phyloP scores from a whole-genome alignment of 2,329 filamentous ascomycete genomes.

The Sporothrix humicola region DNA sequence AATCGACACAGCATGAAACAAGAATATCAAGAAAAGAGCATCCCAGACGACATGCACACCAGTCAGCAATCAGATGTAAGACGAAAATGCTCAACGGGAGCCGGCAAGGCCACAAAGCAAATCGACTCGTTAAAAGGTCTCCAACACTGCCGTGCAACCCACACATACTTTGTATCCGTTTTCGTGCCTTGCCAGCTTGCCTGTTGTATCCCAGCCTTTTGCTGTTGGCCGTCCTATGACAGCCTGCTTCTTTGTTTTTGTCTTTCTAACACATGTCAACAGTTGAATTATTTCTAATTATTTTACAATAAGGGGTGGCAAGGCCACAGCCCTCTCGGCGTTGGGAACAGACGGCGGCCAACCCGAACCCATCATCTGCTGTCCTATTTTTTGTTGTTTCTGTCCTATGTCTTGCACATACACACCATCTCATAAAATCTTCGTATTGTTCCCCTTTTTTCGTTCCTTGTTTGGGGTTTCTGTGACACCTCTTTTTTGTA shows the following conservation, averaged over 20 bases:
- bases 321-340: constrained; percentile 6
- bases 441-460: neutral
- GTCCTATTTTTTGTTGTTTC: neutral
- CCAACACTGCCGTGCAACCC: constrained; percentile 12
- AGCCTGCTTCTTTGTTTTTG: neutral
- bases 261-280: neutral
- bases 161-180: neutral
- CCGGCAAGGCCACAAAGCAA: constrained; percentile 5
- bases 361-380: constrained; percentile 22
- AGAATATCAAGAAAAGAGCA: neutral
- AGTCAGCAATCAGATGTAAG: neutral
- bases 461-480: neutral
- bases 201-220: constrained; percentile 21
- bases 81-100: neutral
- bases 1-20: neutral
- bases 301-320: neutral
- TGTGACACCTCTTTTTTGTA: constrained; percentile 8
- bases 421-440: neutral
- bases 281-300: too few species aligned
- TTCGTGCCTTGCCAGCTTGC: neutral
- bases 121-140: neutral
- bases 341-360: neutral
- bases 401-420: neutral
- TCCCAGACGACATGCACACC: too few species aligned
- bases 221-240: neutral